Conservation (phyloP, 2,329 filamentous ascomycete genomes). For the Exophiala bonariae region DNA sequence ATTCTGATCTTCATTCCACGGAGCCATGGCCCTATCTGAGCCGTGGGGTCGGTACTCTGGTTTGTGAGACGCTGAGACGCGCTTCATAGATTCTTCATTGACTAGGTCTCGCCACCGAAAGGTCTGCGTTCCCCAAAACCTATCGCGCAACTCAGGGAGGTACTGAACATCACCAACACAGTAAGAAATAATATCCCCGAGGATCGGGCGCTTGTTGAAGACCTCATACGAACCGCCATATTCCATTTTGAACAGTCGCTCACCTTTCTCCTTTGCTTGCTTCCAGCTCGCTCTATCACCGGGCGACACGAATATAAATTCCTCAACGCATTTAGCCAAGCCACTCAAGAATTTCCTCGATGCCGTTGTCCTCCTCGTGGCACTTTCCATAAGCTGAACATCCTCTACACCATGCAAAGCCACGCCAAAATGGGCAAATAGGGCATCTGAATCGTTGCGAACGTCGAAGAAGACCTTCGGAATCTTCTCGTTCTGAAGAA, state of each 20-base stretch:
- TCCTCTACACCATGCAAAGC: conserved; percentile 46
- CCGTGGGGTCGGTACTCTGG: conserved; percentile 27
- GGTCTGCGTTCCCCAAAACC: conserved; percentile 9
- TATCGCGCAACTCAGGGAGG: conserved; percentile 19
- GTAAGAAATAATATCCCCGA: conserved; percentile 30
- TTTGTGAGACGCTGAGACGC: conserved; percentile 12
- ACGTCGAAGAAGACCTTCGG: conserved; percentile 57
- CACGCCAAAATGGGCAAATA: conserved; percentile 47
- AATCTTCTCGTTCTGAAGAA: conserved; percentile 44
- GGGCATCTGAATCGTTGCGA: conserved; percentile 55
- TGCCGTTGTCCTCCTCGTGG: conserved; percentile 27
- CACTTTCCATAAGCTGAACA: conserved; percentile 56
- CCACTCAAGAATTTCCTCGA: conserved; percentile 28
- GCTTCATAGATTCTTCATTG: conserved; percentile 11
- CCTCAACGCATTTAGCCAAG: conserved; percentile 37
- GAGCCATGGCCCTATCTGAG: conserved; percentile 28
- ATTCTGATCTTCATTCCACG: conserved; percentile 32
- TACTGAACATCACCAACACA: conserved; percentile 29
- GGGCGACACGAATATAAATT: conserved; percentile 14
- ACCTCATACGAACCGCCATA: conserved; percentile 31
- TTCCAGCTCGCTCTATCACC: background rate
- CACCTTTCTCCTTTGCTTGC: conserved; percentile 18
- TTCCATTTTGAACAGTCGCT: conserved; percentile 27
- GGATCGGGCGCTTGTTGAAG: conserved; percentile 32
- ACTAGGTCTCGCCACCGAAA: conserved; percentile 17